Conservation (phyloP, 345 rosid genomes). For the Camelina hispida region DNA sequence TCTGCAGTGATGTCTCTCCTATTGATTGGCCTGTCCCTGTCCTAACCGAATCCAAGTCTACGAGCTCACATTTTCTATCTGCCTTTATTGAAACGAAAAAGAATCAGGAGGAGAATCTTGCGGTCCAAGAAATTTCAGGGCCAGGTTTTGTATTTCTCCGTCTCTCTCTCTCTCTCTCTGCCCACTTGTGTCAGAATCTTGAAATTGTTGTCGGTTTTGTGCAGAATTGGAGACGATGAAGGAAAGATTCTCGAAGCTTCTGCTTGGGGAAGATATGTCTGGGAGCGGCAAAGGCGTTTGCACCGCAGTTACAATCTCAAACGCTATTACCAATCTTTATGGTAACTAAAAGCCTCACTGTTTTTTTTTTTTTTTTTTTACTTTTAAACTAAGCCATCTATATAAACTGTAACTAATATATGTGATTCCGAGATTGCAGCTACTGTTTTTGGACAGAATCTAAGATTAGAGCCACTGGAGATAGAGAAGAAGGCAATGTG, state of each 20-base stretch:
- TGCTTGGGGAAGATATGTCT: constrained; percentile 95
- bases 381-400: constrained; percentile 4
- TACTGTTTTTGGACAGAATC: constrained; percentile 84
- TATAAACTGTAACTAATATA: background rate
- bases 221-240: constrained; percentile 78
- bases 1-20: constrained; percentile 73
- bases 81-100: constrained; percentile 47
- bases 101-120: constrained; percentile 46
- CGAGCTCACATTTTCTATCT: constrained; percentile 7
- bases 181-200: background rate
- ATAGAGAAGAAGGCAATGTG: constrained; percentile 78
- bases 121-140: constrained; percentile 55
- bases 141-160: constrained; percentile 52
- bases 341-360: constrained; percentile 47
- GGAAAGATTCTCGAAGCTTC: constrained; percentile 82
- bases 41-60: too few species aligned
- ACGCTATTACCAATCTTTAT: constrained; percentile 84
- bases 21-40: constrained; percentile 54
- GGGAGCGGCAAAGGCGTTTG: constrained; percentile 91
- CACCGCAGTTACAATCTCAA: constrained; percentile 84
- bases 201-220: background rate
- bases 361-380: background rate
- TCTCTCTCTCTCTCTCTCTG: background rate
- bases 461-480: constrained; percentile 83
- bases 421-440: constrained; percentile 49